Evolutionary conservation across 2,329 filamentous ascomycete species (phyloP), one percentile per base, ranked within the genome.

Genomic region (Pseudocercospora musae): DNA sequence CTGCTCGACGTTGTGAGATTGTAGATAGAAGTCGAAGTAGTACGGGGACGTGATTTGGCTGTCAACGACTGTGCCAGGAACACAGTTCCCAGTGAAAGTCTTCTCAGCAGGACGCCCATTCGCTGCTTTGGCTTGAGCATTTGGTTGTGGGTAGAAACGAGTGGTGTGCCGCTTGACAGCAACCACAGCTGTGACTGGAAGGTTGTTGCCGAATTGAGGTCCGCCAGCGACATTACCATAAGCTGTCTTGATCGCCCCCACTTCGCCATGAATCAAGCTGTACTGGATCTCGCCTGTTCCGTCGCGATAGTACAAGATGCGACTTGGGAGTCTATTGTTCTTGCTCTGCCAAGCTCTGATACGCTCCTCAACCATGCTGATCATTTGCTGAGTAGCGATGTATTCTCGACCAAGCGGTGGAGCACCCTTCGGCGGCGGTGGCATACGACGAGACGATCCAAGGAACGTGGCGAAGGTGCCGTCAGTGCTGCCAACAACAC

Each of bases 271-370:
- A 27, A 27, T 27, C 3, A 27, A 27, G 3, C 25, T 27, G 57
- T 65, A 77, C 59, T 77, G 74, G 4, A 68, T 66, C 46, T 78
- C 75, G 25, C 69, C 69, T 0, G 77, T 74, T 6, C 76, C 75
- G 56, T 78, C 76, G 1, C 76, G 72, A 44, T 77, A 76, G 60
- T 75, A 68, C 7, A 77, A 25, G 20, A 76, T 67, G 9, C 63
- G 64, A 1, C 10, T 27, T 0, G 64, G 64, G 1, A 66, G 55
- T 49, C 8, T 54, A 48, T 54, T 78, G 78, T 3, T 74, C 58
- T 1, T 75, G 64, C 63, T 49, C 9, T 10, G 9, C n/a, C 9
- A 49, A 21, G 9, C 9, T 9, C 18, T 7, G 5, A 49, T 20
- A 13, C 46, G 20, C 20, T 49, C 46, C 6, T 20, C 20, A 18